Percentiles rank a stretch among this genome's conserved stretches.
Conservation (phyloP, 345 rosid genomes). For the Aquilaria sinensis region DNA sequence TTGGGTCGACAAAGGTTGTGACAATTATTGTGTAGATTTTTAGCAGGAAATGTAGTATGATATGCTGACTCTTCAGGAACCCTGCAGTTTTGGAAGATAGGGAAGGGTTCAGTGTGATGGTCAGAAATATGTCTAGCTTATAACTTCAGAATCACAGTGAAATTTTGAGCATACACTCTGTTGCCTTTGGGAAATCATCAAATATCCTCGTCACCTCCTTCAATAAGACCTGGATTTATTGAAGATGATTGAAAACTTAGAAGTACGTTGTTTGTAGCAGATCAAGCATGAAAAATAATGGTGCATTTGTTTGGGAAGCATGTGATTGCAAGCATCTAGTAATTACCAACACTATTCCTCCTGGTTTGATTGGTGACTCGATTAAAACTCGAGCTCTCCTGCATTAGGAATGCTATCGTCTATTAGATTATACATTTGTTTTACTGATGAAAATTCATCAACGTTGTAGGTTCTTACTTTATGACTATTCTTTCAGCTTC, state of each 20-base stretch:
- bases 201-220: conserved; percentile 45
- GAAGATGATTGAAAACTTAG: background rate
- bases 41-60: conserved; percentile 25
- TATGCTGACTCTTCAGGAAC: conserved; percentile 55
- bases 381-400: conserved; percentile 59
- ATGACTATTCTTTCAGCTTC: conserved; percentile 34
- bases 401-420: conserved; percentile 13
- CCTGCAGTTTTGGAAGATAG: conserved; percentile 32
- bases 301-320: too few relatives aligned
- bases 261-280: background rate
- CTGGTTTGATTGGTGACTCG: conserved; percentile 82
- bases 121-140: background rate
- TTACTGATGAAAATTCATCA: background rate
- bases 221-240: conserved; percentile 35
- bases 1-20: conserved; percentile 40
- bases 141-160: background rate
- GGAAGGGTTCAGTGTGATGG: background rate
- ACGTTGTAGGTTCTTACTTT: conserved; percentile 25
- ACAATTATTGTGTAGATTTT: conserved; percentile 33
- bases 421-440: background rate
- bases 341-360: conserved; percentile 65
- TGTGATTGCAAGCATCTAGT: background rate
- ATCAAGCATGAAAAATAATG: too few relatives aligned
- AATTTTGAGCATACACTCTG: conserved; percentile 44
- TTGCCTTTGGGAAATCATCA: conserved; percentile 56